Evolutionary conservation across 805 yeast genomes (phyloP), one percentile per base, ranked within the genome.

Genomic region (Candida palmyrensis): DNA sequence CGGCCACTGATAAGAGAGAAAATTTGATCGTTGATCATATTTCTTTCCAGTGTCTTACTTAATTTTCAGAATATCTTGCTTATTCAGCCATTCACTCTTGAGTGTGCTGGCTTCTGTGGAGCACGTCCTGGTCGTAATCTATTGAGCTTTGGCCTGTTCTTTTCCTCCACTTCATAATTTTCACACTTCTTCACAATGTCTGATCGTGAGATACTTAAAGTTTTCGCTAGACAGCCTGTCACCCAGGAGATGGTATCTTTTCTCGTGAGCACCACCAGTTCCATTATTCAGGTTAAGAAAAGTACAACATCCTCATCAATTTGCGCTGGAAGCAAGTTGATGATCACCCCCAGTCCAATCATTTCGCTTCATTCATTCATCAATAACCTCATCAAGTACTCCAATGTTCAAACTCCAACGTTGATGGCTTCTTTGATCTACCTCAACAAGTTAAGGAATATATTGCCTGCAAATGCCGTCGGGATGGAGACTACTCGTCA

Each of bases 401-500:
- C 97, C 5, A 88, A 89, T 55, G 97, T 90, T 26, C 96, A 88
- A 59, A 84, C 96, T 3, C 87, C 97, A 22, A 90, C 97, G 1
- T 70, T 90, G 42, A 90, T 92, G 97, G 80, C 97, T 14, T 74
- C 96, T 4, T 68, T 89, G 35, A 89, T 88, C 11, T 90, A 86
- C 55, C 66, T 90, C 40, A 78, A 81, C 35, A 81, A 87, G 44
- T 68, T 92, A 46, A 76, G 90, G 45, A 72, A 75, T 33, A 70
- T 82, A 6, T 71, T 90, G 33, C 97, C 97, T 3, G 75, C 85
- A 18, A 83, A 84, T 55, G 92, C 96, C 9, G 75, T 82, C 38
- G 97, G 97, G 12, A 87, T 89, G 72, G 87, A 77, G 39, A 83
- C 97, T 33, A 88, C 97, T 6, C 75, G 94, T 52, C 98, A 90